Conservation (phyloP, 2,329 filamentous ascomycete species). For the Talaromyces piceae region DNA sequence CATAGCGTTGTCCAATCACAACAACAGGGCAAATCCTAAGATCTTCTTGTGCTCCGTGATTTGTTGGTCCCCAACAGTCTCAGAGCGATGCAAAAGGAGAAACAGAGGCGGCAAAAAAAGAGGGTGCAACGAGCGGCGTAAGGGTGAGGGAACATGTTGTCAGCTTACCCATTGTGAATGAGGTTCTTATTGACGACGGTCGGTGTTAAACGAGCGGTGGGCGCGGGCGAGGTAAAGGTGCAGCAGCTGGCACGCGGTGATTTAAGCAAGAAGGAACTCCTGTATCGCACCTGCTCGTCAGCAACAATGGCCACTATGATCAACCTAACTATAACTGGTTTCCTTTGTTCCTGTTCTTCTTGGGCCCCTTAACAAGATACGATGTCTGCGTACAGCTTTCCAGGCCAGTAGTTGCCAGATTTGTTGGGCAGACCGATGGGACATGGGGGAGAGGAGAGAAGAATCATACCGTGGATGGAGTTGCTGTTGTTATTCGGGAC, state of each 20-base stretch:
- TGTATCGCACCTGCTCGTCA: neutral
- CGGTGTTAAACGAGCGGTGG: neutral
- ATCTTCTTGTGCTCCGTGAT: neutral
- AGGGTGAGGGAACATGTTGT: neutral
- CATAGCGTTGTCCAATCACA: constrained; percentile 9
- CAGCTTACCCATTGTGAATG: neutral
- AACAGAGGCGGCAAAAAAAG: neutral
- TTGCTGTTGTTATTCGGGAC: neutral
- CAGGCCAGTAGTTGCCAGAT: no score
- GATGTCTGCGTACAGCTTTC: no score
- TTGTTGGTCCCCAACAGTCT: neutral
- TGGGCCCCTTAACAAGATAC: no score
- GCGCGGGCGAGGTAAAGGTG: neutral
- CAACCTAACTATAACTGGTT: no score
- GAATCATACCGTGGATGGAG: neutral
- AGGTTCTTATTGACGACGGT: neutral
- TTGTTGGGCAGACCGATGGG: no score
- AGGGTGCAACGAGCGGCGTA: neutral
- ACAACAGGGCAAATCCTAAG: constrained; percentile 1
- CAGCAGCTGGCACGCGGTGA: neutral
- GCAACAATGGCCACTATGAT: no score
- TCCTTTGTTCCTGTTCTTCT: no score
- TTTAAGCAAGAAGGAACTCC: neutral
- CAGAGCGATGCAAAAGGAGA: neutral
- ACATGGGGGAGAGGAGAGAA: no score